These are phyloP conservation scores for Vitis vinifera DNA, from an alignment of 164 flowering plant species.

Conservation along the genomic window DNA sequence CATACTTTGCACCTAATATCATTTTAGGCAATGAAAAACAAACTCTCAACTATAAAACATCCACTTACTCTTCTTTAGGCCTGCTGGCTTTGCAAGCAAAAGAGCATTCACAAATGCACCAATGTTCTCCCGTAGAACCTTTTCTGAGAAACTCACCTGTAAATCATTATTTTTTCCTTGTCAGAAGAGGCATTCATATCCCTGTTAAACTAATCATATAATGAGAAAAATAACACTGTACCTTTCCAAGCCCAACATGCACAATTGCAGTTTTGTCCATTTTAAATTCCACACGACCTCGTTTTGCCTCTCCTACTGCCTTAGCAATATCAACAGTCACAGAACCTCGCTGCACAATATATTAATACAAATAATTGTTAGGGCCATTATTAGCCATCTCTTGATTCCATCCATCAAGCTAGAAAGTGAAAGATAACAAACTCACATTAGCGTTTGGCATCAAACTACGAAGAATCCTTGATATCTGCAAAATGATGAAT, in stretches of 20 bases:
- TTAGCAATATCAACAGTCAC: conserved; percentile 70
- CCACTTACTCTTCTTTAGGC: conserved; percentile 89
- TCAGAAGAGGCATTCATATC: conserved; percentile 9
- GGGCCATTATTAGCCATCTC: background rate
- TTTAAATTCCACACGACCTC: conserved; percentile 63
- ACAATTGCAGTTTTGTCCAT: conserved; percentile 90
- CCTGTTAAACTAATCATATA: background rate
- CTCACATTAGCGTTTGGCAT: conserved; percentile 86
- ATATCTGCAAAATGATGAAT: conserved; percentile 49
- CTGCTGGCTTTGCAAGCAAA: conserved; percentile 90
- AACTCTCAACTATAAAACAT: background rate
- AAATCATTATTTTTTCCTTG: conserved; percentile 10
- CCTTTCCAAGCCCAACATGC: conserved; percentile 96
- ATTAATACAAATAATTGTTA: conserved; percentile 3
- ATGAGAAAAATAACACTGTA: conserved; percentile 17
- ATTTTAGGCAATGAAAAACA: background rate
- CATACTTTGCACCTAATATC: background rate
- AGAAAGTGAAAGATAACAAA: conserved; percentile 2
- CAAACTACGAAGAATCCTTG: conserved; percentile 70
- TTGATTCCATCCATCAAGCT: background rate
- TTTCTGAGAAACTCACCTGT: conserved; percentile 75
- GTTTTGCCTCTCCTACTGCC: conserved; percentile 73
- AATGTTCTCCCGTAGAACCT: conserved; percentile 75
- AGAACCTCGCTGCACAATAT: conserved; percentile 64
- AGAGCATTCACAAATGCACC: conserved; percentile 91